Percentiles rank a stretch among this genome's conserved stretches.
Evolutionary conservation across 2,329 filamentous ascomycete species (phyloP).

Genomic region (Incumbomyces delicatus): DNA sequence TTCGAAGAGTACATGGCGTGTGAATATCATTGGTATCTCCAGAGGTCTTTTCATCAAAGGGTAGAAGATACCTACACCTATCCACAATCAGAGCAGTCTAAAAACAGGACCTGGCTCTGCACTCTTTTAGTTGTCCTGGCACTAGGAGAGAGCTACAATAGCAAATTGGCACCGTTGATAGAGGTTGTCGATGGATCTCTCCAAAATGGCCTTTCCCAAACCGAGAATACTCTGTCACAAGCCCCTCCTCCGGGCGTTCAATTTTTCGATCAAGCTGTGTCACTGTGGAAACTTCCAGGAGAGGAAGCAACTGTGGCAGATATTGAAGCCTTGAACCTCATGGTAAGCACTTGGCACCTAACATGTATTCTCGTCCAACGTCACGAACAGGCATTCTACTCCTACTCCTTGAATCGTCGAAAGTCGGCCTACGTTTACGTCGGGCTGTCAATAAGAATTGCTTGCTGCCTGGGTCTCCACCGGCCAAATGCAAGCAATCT

Average conservation of each 20-base stretch:
- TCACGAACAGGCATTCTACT: slow-evolving; percentile 16
- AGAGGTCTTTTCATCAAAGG: neutral
- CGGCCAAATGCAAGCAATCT: slow-evolving; percentile 5
- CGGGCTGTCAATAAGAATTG: slow-evolving; percentile 13
- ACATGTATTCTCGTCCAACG: neutral
- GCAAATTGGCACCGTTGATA: slow-evolving; percentile 1
- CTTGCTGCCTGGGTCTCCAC: slow-evolving; percentile 12
- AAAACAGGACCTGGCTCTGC: slow-evolving; percentile 13
- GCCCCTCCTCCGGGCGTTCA: neutral
- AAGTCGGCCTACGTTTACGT: slow-evolving; percentile 18
- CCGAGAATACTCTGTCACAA: neutral
- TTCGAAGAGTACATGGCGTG: neutral
- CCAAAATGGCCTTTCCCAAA: neutral
- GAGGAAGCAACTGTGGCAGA: slow-evolving; percentile 17
- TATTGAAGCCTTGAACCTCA: slow-evolving; percentile 18
- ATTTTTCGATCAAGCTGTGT: slow-evolving; percentile 15
- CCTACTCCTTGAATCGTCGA: slow-evolving; percentile 15
- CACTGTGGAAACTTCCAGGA: slow-evolving; percentile 12
- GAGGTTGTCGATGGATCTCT: slow-evolving; percentile 6
- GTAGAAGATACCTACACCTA: neutral
- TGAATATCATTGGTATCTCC: neutral
- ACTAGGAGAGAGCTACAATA: slow-evolving; percentile 15
- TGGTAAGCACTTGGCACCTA: slow-evolving; percentile 8
- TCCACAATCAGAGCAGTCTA: neutral
- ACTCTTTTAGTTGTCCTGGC: slow-evolving; percentile 16